Conservation (phyloP, 441 rosid species). For the Jatropha multifida region DNA sequence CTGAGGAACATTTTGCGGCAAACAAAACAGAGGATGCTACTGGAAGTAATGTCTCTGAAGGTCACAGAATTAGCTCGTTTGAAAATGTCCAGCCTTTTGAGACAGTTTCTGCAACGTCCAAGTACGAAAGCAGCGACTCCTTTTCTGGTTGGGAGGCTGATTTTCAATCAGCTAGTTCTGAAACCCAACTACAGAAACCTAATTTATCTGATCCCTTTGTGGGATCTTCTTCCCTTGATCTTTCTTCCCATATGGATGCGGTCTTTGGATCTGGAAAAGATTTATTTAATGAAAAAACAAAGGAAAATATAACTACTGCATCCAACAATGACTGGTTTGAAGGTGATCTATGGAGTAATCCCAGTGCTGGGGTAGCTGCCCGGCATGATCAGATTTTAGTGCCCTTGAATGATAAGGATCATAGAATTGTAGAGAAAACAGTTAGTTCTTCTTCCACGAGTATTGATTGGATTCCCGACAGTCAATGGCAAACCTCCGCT, state of each 20-base stretch:
- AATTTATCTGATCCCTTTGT: slow-evolving; percentile 39
- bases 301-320: slow-evolving; percentile 34
- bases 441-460: slow-evolving; percentile 32
- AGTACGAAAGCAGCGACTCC: slow-evolving; percentile 35
- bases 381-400: slow-evolving; percentile 29
- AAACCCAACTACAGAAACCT: slow-evolving; percentile 35
- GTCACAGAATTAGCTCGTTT: slow-evolving; percentile 42
- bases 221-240: slow-evolving; percentile 42
- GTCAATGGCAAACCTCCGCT: slow-evolving; percentile 39
- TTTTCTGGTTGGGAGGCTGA: slow-evolving; percentile 54
- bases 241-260: slow-evolving; percentile 63
- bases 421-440: slow-evolving; percentile 22
- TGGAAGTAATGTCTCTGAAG: slow-evolving; percentile 32
- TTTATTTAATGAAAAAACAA: slow-evolving; percentile 25
- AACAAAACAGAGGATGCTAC: slow-evolving; percentile 27
- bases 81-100: slow-evolving; percentile 43
- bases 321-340: slow-evolving; percentile 50
- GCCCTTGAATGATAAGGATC: slow-evolving; percentile 24
- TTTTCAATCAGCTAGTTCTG: slow-evolving; percentile 51
- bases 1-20: slow-evolving; percentile 30
- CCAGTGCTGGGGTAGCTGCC: slow-evolving; percentile 21
- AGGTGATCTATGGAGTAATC: slow-evolving; percentile 45
- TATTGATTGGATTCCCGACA: slow-evolving; percentile 45
- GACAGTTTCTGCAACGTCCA: slow-evolving; percentile 24
- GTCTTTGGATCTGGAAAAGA: slow-evolving; percentile 59